Conservation (phyloP, 257 asterid species). For the Solanum arcanum region DNA sequence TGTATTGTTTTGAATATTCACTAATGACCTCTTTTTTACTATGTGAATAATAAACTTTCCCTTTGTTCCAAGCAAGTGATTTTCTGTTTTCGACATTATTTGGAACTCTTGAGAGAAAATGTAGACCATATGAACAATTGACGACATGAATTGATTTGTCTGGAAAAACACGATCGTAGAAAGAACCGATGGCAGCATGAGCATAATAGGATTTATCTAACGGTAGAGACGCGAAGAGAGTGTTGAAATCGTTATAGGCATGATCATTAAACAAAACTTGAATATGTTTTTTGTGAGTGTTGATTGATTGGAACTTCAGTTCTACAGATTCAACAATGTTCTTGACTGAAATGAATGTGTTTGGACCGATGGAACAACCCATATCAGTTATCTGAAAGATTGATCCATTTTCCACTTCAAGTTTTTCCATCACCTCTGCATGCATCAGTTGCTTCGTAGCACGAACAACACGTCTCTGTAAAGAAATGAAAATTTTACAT, state of each 20-base stretch:
- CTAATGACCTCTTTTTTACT: slow-evolving; percentile 10
- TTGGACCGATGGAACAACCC: slow-evolving; percentile 44
- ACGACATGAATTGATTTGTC: too few relatives aligned
- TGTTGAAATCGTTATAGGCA: slow-evolving; percentile 32
- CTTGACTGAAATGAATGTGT: slow-evolving; percentile 25
- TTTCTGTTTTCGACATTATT: neutral
- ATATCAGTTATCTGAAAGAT: slow-evolving; percentile 25
- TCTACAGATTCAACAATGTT: slow-evolving; percentile 18
- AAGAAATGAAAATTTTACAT: neutral
- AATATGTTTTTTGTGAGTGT: neutral
- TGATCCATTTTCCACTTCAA: neutral
- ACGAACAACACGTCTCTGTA: slow-evolving; percentile 4
- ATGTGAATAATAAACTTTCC: slow-evolving; percentile 22
- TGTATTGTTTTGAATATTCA: slow-evolving; percentile 13
- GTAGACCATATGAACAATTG: too few relatives aligned
- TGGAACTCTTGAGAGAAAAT: slow-evolving; percentile 28
- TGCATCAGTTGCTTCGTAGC: neutral
- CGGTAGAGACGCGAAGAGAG: slow-evolving; percentile 19
- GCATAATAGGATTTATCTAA: neutral
- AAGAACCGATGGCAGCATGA: too few relatives aligned
- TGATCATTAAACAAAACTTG: slow-evolving; percentile 26
- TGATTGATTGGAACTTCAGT: neutral
- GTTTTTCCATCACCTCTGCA: neutral
- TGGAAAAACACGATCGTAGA: too few relatives aligned
- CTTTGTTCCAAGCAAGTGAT: slow-evolving; percentile 22